phyloP scores from a whole-genome alignment of 257 asterid genomes.

The Anisodus acutangulus region DNA sequence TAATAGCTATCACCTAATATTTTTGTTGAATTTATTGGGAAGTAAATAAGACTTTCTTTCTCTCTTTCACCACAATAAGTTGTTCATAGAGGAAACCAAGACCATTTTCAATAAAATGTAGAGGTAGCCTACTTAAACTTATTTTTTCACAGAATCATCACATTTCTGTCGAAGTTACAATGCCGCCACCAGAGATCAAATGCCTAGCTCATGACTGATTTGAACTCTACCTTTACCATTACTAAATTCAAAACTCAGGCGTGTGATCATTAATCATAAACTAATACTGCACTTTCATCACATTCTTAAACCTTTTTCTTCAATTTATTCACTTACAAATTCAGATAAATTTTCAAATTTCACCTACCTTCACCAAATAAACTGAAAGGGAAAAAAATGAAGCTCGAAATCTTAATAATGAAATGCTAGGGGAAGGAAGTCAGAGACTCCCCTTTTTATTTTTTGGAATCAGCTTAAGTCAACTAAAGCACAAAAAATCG shows the following conservation, averaged over 20 bases:
- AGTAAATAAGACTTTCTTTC: too few relatives aligned
- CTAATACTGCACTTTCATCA: neutral
- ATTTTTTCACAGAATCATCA: neutral
- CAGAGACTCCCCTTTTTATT: neutral
- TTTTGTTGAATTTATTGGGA: too few relatives aligned
- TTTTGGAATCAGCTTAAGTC: neutral
- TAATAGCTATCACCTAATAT: too few relatives aligned
- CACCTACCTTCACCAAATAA: slow-evolving; percentile 11
- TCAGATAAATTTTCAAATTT: neutral
- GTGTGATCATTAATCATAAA: too few relatives aligned
- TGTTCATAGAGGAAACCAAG: neutral
- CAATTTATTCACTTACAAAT: neutral
- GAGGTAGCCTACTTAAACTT: neutral
- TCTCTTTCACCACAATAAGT: too few relatives aligned
- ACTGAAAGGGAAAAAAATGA: neutral
- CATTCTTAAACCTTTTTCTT: neutral
- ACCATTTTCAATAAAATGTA: neutral
- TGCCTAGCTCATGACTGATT: neutral
- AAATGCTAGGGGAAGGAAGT: neutral
- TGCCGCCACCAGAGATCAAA: neutral
- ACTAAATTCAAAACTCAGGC: neutral
- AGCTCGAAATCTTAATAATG: neutral
- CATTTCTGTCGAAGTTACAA: neutral
- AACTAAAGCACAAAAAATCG: neutral
- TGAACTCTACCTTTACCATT: neutral